Evolutionary conservation across 257 asterid genomes (phyloP).

Genomic region (Jaltomata sinuosa): DNA sequence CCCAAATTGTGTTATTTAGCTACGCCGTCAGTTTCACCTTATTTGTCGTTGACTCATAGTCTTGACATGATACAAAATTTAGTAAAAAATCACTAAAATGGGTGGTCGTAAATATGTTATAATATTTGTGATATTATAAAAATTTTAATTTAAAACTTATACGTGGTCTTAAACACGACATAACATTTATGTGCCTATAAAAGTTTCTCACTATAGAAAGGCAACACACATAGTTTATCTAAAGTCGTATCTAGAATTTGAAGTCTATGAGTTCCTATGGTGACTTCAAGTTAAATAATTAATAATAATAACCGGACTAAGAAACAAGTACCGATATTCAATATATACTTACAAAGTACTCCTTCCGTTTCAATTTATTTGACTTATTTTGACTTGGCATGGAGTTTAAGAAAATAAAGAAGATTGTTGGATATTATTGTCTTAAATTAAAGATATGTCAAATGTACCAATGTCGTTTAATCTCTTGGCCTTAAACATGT

Average conservation of each 20-base stretch:
- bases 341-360: neutral
- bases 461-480: too few species aligned
- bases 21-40: neutral
- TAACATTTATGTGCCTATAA: neutral
- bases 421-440: too few species aligned
- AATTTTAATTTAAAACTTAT: too few species aligned
- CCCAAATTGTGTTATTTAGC: neutral
- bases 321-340: neutral
- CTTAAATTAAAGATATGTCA: too few species aligned
- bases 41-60: neutral
- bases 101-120: too few species aligned
- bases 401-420: too few species aligned
- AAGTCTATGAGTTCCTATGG: neutral
- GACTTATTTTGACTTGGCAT: too few species aligned
- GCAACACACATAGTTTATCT: neutral
- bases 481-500: too few species aligned
- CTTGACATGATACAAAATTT: neutral
- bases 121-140: neutral
- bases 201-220: neutral
- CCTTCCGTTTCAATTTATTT: too few species aligned
- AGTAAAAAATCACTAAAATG: too few species aligned
- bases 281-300: neutral
- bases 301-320: neutral
- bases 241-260: neutral
- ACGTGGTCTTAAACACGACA: neutral